These are phyloP conservation scores for Trametes meyenii DNA, from an alignment of 768 basidiomycete genomes.

Conservation along the genomic window DNA sequence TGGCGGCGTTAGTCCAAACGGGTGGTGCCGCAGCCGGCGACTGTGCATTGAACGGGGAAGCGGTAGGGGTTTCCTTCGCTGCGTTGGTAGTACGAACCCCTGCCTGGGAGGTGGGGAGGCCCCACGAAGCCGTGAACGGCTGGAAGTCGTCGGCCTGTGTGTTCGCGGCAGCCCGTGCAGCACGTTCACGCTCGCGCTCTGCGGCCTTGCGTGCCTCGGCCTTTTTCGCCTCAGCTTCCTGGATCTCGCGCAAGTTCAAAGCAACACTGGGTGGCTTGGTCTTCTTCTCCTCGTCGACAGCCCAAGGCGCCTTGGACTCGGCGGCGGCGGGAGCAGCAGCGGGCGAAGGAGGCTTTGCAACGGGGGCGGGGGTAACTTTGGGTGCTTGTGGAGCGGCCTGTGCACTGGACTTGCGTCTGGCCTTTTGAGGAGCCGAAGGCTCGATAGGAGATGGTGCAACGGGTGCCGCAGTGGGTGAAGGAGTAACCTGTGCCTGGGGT, in stretches of 20 bases:
- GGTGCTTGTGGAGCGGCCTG: conserved; percentile 4
- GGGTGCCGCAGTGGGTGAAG: conserved; percentile 20
- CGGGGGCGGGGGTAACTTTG: conserved; percentile 4
- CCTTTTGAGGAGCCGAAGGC: conserved; percentile 16
- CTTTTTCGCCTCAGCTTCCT: conserved; percentile 87
- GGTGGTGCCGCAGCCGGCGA: conserved; percentile 27
- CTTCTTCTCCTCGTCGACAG: conserved; percentile 72
- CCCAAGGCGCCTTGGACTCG: conserved; percentile 60
- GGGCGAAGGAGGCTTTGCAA: conserved; percentile 9
- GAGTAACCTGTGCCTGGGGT: conserved; percentile 7
- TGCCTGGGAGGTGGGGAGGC: conserved; percentile 81
- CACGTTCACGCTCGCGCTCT: conserved; percentile 71
- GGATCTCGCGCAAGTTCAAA: conserved; percentile 88
- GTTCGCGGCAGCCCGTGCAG: conserved; percentile 47
- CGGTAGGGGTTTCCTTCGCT: conserved; percentile 47
- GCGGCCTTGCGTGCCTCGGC: conserved; percentile 74
- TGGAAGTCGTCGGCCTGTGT: conserved; percentile 57
- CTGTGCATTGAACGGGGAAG: conserved; percentile 35
- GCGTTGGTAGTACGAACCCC: conserved; percentile 48
- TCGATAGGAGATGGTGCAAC: conserved; percentile 19
- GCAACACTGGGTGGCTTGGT: conserved; percentile 45
- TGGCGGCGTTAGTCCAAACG: conserved; percentile 75
- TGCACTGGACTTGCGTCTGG: conserved; percentile 19
- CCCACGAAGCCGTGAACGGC: conserved; percentile 78
- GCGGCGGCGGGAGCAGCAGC: conserved; percentile 9